Evolutionary conservation across 2,329 filamentous ascomycete species (phyloP), one percentile per base, ranked within the genome.

Genomic region (Diaporthe citriasiana): DNA sequence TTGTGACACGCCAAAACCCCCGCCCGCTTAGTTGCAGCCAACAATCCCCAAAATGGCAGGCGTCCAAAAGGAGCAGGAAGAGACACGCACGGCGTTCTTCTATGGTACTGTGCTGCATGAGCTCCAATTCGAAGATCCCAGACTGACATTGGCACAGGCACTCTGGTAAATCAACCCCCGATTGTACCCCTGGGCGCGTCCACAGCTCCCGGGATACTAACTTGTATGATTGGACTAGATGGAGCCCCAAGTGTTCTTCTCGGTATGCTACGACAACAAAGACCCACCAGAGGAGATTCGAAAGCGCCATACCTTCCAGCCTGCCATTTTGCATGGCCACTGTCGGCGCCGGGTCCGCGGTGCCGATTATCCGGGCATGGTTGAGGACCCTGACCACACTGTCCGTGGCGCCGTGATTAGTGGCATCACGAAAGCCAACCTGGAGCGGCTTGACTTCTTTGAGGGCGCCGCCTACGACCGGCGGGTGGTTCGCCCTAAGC

Each of bases 241-340:
- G 95, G 93, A 93, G n/a, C 91, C 93, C 0, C 90, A 93, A 79
- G 92, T 98, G 79, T 94, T 98, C 78, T 93, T 93, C 84, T 93
- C 93, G 45, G 95, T 98, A 56, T 94, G 94, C 82, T 94, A 95
- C 83, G 90, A 91, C 77, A 83, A 84, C 12, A 82, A 84, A 22
- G 78, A 81, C 7, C 86, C 87, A 76, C 79, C 89, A 79, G 47
- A 88, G 82, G 79, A 87, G 82, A 82, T 89, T 50, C 79, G 84
- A 72, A 81, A 89, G 60, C 85, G 96, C 47, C 90, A 90, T 76
- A 89, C 83, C 0, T 91, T 95, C 81, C 87, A 87, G 0, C 94
- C 95, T 0, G 95, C 95, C 19, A 84, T 97, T n/a, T 88, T 98
- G 0, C 89, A 92, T 75, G 86, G 89, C 57, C 93, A 93, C 84